Base-by-base conservation (phyloP, 2,329 filamentous ascomycete genomes). In the Penicillium sp. region DNA sequence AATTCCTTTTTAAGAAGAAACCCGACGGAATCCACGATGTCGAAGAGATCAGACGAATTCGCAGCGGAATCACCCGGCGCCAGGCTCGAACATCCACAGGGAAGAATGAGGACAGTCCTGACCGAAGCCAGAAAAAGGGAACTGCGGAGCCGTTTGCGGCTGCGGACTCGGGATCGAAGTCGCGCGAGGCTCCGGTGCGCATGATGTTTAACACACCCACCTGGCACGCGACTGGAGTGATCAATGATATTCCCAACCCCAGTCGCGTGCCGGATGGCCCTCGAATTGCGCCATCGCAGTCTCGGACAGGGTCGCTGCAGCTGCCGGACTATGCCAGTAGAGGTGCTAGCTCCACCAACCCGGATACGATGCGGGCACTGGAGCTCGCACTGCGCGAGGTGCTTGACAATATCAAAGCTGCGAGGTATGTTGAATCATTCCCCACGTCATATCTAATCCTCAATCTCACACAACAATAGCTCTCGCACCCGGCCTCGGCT, bases 1-100 rank as follows among this genome's bases (percentile, higher is more conserved):
- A 96, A 40, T 97, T 95, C 75, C 93, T 97, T 69, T 93, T 92
- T 71, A 89, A 92, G 58, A 95, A 92, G 78, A 97, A 97, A 73
- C 91, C 93, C 1, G 93, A 97, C 76, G 93, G 93, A 50, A 78
- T 96, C 46, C 93, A 97, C 76, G 83, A 96, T 78, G 90, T 97
- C 58, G 90, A 93, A 8, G 90, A 91, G 74, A 97, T 97, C 69
- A 84, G 85, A 65, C 90, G 89, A 75, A 80, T 96, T 69, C 86
- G 93, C 53, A 90, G 91, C 45, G 84, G 86, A 60, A 96, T 97
- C 74, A 97, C 93, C 27, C 83, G 93, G 62, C 84, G 93, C 59
- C 91, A 96, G 72, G 87, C 91, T 2, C 85, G 90, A 67, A 85
- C 83, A 56, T 86, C 87, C 2, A 77, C 84, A 15, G 78, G 81